Evolutionary conservation across 179 eudicot species (phyloP).

Genomic region (Beta lomatogona): DNA sequence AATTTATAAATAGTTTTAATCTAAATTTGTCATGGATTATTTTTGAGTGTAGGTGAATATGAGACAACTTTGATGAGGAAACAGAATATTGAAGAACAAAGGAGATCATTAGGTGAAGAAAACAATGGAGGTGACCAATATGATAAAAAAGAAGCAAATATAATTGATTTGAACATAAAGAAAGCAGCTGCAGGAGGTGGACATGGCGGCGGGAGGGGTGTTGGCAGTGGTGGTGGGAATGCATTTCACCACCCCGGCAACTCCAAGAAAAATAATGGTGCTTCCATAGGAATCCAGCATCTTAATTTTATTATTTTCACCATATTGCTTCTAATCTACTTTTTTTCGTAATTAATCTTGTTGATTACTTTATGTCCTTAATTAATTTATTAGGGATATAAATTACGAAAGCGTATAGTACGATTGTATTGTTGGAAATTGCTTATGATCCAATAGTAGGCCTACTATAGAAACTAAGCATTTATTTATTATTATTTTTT

Average conservation of each 20-base stretch:
- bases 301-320: not conserved
- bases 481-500: too few relatives aligned
- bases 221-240: conserved; percentile 9
- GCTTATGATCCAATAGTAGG: too few relatives aligned
- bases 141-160: not conserved
- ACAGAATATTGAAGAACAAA: not conserved
- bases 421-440: too few relatives aligned
- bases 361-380: not conserved
- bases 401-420: not conserved
- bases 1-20: too few relatives aligned
- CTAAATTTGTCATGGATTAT: not conserved
- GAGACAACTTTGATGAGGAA: not conserved
- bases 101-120: not conserved
- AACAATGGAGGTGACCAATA: not conserved
- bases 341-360: not conserved
- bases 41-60: conserved; percentile 4
- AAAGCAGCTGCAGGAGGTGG: conserved; percentile 3
- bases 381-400: not conserved
- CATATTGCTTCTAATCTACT: not conserved
- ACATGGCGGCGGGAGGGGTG: not conserved
- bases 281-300: not conserved
- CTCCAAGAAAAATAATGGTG: conserved; percentile 7
- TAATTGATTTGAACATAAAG: not conserved
- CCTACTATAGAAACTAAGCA: too few relatives aligned
- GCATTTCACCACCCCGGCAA: conserved; percentile 3